Base-by-base conservation (phyloP, 169 alveolate species). In the Perkinsus chesapeaki region DNA sequence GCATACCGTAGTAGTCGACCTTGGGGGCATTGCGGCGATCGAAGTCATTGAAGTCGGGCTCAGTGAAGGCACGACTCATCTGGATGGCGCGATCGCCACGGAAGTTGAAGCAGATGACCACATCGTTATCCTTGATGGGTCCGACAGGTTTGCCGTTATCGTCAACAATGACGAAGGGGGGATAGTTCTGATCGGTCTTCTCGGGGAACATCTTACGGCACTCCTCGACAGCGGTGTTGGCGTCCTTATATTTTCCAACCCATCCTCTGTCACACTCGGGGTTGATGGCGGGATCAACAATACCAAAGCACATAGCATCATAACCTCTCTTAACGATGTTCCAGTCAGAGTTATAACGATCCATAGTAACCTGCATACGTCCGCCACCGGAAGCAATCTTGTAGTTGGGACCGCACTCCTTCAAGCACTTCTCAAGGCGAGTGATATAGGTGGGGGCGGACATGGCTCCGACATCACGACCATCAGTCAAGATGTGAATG, bases 311-410 rank as follows among this genome's bases (percentile, higher is more conserved):
- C 43, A 36, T 31, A 73, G 39, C 91, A 31, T 73, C 43, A 31
- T 37, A 73, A 20, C 91, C 91, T 31, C 91, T 31, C 91, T 73
- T 37, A 23, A 73, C 91, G n/a, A 73, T 73, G 43, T 73, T 73
- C 91, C 91, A 73, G 39, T 73, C 91, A 31, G 91, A 31, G 39
- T 73, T 37, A 39, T 73, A 73, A 37, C 91, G 91, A 39, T 73
- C 91, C 91, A 73, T 73, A 20, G 91, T 73, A 10, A 37, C 39
- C 91, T 31, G 39, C 91, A 73, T 73, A 31, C 91, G 91, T 31
- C 91, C 91, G 43, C 91, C 91, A 37, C 91, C 91, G 3, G 91
- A 73, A 39, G 91, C 91, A 39, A 73, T 73, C 91, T 37, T 31
- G 91, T 12, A 73, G 91, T 73, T 37, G 39, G 43, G 91, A 31